Conservation (phyloP, 306 rosid species). For the Sicyos edulis region DNA sequence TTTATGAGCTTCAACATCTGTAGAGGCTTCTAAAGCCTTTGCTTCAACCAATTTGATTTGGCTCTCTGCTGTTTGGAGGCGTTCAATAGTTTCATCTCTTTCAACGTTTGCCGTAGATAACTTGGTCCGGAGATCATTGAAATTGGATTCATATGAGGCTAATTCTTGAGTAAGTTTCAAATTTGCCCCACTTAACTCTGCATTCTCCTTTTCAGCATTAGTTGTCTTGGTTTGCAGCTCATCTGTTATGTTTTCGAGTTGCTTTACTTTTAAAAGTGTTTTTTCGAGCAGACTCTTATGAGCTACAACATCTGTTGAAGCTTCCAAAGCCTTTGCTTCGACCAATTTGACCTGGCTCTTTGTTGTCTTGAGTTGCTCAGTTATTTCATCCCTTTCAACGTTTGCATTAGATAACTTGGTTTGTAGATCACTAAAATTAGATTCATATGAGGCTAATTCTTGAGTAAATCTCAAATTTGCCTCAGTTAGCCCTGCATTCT, state of each 20-base stretch:
- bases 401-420: conserved; percentile 37
- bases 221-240: too few relatives aligned
- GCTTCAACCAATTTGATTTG: conserved; percentile 46
- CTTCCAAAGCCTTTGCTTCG: too few relatives aligned
- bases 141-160: conserved; percentile 36
- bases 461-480: too few relatives aligned
- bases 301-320: too few relatives aligned
- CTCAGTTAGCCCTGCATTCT: too few relatives aligned
- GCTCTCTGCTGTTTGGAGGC: conserved; percentile 37
- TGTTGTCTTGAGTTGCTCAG: conserved; percentile 36
- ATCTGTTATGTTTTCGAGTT: too few relatives aligned
- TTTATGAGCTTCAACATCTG: conserved; percentile 36
- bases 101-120: conserved; percentile 41
- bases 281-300: too few relatives aligned
- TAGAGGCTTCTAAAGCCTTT: conserved; percentile 44
- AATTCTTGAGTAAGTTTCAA: too few relatives aligned
- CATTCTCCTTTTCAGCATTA: too few relatives aligned
- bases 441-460: conserved; percentile 24
- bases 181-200: too few relatives aligned
- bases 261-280: too few relatives aligned
- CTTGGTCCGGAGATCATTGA: conserved; percentile 49
- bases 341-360: conserved; percentile 17
- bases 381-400: conserved; percentile 51
- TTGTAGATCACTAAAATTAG: conserved; percentile 54
- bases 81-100: conserved; percentile 50